Evolutionary conservation across 1,284 basidiomycete species (phyloP), one percentile per base, ranked within the genome.

Genomic region (Amylostereum areolatum): DNA sequence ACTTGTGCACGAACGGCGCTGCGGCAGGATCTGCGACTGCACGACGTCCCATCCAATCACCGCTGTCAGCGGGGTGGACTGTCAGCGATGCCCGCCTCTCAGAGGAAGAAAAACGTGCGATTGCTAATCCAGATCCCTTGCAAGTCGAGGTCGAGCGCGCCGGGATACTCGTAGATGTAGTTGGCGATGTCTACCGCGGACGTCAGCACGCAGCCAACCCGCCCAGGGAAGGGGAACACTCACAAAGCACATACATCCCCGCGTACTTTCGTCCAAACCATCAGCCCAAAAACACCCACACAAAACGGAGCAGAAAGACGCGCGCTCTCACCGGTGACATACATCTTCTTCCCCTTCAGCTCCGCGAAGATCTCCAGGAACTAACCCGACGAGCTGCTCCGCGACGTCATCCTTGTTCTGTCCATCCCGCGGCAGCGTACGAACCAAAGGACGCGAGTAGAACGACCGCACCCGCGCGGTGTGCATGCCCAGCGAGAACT

Each of bases 401-500:
- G 83, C 80, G 4, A 89, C 71, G 37, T 85, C 80, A 33, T 82
- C 73, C 58, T 88, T 84, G 47, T 87, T 71, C 76, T 88, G 54
- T 29, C 24, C n/a, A n/a, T n/a, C n/a, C n/a, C n/a, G n/a, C n/a
- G n/a, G n/a, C n/a, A n/a, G n/a, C n/a, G n/a, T n/a, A n/a, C n/a
- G n/a, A n/a, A n/a, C n/a, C n/a, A n/a, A n/a, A n/a, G n/a, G n/a
- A n/a, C n/a, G n/a, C n/a, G n/a, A n/a, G n/a, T n/a, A n/a, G n/a
- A n/a, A n/a, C n/a, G n/a, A n/a, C 53, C 65, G 31, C 52, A 83
- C 83, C 50, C 58, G 70, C 50, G 83, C 83, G 52, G 83, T 78
- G 1, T 85, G 85, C 6, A 58, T 74, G 4, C 91, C 91, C 55
- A 83, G 81, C 1, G 85, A 85, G 62, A 85, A 92, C 1, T 91